Percentiles rank a stretch among this genome's conserved stretches.
Evolutionary conservation across 2,329 filamentous ascomycete genomes (phyloP).

Genomic region (Neonectria coccinea): DNA sequence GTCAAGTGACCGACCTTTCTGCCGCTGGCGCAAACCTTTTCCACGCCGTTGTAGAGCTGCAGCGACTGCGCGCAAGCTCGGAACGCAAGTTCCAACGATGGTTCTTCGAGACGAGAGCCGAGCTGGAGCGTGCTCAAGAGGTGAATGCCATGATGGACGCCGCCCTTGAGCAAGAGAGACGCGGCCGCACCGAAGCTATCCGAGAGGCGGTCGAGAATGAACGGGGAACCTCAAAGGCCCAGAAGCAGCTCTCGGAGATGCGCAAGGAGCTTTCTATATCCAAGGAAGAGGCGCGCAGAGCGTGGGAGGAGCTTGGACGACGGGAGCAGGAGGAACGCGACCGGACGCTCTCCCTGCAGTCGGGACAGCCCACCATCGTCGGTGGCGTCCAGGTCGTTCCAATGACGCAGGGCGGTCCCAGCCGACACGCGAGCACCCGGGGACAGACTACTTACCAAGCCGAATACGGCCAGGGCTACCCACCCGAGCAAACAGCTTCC

Average conservation of each 20-base stretch:
- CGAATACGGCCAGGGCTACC: conserved; percentile 48
- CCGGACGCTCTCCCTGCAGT: conserved; percentile 83
- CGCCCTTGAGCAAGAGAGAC: conserved; percentile 79
- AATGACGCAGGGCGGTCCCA: conserved; percentile 79
- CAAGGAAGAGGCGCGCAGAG: conserved; percentile 93
- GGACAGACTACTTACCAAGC: conserved; percentile 49
- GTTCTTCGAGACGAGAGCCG: conserved; percentile 94
- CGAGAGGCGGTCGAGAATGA: conserved; percentile 75
- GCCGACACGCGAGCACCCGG: conserved; percentile 62
- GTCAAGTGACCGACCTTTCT: conserved; percentile 96
- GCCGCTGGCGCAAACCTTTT: conserved; percentile 97
- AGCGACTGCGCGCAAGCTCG: conserved; percentile 91
- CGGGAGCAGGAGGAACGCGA: conserved; percentile 95
- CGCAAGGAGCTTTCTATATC: conserved; percentile 93
- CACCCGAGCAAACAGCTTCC: conserved; percentile 56
- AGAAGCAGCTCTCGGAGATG: conserved; percentile 89
- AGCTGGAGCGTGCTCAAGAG: conserved; percentile 88
- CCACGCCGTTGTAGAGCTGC: conserved; percentile 95
- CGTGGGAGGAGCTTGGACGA: conserved; percentile 96
- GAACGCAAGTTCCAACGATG: conserved; percentile 98
- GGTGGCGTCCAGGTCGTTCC: conserved; percentile 96
- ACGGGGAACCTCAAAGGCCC: conserved; percentile 77
- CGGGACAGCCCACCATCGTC: conserved; percentile 88
- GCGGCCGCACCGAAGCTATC: conserved; percentile 74
- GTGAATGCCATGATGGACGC: conserved; percentile 83